Evolutionary conservation across 192 early-diverging fungal genomes (phyloP), one percentile per base, ranked within the genome.

Genomic region (Linnemannia zychae): DNA sequence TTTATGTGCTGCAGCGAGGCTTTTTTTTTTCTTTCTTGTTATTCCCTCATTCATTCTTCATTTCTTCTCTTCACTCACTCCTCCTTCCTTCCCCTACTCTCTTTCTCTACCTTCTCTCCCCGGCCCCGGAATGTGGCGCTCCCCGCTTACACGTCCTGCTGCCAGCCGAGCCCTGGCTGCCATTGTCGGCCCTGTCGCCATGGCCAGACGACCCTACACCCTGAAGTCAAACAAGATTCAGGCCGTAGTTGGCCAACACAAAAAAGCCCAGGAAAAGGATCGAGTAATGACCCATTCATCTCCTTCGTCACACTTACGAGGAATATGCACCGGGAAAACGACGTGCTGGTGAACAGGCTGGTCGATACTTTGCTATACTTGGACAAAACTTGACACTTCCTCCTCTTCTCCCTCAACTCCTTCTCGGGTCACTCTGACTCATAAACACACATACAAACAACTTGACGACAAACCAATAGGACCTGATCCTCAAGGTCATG

Each of bases 401-500:
- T 20, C 73, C 36, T 60, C 31, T 22, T 73, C 28, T 47, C 57
- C 22, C 7, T 75, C 38, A 20, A 15, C n/a, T 33, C 37, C 13
- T 9, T 24, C 67, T 16, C 49, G 7, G 52, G 38, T 77, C 75
- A 76, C 60, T 71, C 17, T 69, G 72, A 75, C 73, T 71, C 50
- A 76, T 33, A 40, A n/a, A 40, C 18, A 68, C 67, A 9, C 37
- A n/a, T 12, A 60, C 28, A 63, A 57, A 3, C 24, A 63, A 63
- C n/a, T n/a, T n/a, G n/a, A n/a, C n/a, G n/a, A n/a, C 6, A 63
- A 63, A 31, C 24, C 6, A 63, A 37, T 82, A 93, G 92, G 89
- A 94, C 47, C 82, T 95, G 33, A 88, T 95, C 63, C 85, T 91
- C 38, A 90, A 92, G 73, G 87, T 95, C 49, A 89, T 95, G 87